phyloP scores from a whole-genome alignment of 148 eudicot species.

The Camellia granthamiana region DNA sequence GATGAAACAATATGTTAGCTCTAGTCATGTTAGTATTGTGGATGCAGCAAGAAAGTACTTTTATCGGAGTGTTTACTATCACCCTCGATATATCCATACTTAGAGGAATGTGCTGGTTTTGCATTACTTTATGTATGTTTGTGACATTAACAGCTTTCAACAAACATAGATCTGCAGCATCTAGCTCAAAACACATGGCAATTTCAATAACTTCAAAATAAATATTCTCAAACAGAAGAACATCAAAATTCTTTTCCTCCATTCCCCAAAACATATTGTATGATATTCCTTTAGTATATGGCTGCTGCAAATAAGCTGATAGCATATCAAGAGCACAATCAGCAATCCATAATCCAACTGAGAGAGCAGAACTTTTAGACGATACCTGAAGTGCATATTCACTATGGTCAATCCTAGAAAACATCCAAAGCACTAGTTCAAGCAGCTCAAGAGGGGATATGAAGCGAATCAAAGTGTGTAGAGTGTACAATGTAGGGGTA shows the following conservation, averaged over 20 bases:
- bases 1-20: conserved; percentile 54
- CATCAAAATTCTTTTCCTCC: conserved; percentile 34
- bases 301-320: conserved; percentile 33
- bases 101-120: conserved; percentile 31
- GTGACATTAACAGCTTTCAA: conserved; percentile 64
- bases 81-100: conserved; percentile 56
- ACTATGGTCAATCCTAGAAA: conserved; percentile 39
- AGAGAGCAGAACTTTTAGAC: conserved; percentile 42
- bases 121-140: conserved; percentile 26
- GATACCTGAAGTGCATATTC: conserved; percentile 20
- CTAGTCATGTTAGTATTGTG: conserved; percentile 37
- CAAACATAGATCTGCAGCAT: conserved; percentile 63
- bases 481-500: conserved; percentile 50
- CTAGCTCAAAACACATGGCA: conserved; percentile 42
- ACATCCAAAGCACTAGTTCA: conserved; percentile 65
- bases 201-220: conserved; percentile 47
- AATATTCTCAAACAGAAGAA: conserved; percentile 49
- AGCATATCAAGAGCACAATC: conserved; percentile 58
- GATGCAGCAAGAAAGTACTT: conserved; percentile 56
- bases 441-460: conserved; percentile 76
- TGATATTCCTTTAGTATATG: conserved; percentile 16
- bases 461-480: conserved; percentile 53
- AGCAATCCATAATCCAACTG: conserved; percentile 59
- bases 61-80: conserved; percentile 48
- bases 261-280: conserved; percentile 32